These are phyloP conservation scores for Asterella californica DNA, from an alignment of 225 moss, liverwort and hornwort species.

Conservation along the genomic window DNA sequence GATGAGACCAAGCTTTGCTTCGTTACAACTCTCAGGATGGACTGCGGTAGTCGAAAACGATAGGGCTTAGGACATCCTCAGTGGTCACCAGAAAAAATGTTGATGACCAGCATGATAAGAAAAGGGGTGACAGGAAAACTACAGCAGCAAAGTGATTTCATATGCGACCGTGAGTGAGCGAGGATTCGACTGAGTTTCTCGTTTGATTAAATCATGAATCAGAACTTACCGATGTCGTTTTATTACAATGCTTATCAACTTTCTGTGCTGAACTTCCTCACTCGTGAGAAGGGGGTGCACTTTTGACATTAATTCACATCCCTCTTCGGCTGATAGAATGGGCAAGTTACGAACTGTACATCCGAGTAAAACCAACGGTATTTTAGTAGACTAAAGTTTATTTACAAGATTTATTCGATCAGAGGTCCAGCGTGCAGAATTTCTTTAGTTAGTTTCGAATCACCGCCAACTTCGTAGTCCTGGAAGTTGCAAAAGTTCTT, in stretches of 20 bases:
- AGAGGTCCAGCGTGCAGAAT: conserved; percentile 49
- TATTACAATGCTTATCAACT: background rate
- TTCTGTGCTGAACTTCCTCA: background rate
- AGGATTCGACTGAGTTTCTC: no score
- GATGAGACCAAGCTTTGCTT: no score
- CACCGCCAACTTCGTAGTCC: conserved; percentile 48
- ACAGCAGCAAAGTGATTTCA: no score
- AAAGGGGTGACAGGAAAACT: no score
- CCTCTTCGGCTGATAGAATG: background rate
- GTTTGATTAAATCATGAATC: no score
- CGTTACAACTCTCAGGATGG: no score
- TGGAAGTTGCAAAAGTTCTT: conserved; percentile 44
- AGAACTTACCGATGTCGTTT: background rate
- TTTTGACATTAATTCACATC: background rate
- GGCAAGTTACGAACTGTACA: background rate
- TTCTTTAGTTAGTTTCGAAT: conserved; percentile 36
- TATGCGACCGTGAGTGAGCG: no score
- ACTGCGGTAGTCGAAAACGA: no score
- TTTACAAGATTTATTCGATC: background rate
- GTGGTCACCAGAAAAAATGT: no score
- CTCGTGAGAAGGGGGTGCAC: background rate
- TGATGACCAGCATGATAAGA: no score
- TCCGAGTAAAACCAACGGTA: background rate
- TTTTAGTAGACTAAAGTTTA: background rate
- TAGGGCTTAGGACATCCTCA: no score